phyloP scores from a whole-genome alignment of 805 yeast genomes.

The Ogataea zsoltii region DNA sequence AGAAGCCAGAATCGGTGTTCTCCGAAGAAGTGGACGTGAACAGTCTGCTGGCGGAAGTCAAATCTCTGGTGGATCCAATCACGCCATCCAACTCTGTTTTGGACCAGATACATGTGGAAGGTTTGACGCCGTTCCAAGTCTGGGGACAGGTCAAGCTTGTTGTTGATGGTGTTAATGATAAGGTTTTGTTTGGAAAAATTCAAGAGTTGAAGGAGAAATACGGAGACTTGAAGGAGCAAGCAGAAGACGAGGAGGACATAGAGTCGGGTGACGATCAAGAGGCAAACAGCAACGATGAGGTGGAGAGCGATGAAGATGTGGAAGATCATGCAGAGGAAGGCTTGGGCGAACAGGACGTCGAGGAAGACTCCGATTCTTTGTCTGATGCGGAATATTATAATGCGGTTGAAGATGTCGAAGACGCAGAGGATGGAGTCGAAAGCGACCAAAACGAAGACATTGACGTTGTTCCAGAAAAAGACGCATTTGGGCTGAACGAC shows the following conservation, averaged over 20 bases:
- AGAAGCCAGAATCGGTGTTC: constrained; percentile 22
- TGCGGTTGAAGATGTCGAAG: constrained; percentile 17
- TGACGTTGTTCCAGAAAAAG: constrained; percentile 39
- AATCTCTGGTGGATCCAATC: constrained; percentile 59
- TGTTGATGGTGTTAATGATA: constrained; percentile 72
- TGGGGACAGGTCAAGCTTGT: constrained; percentile 92
- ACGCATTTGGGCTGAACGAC: constrained; percentile 72
- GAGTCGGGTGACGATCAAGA: constrained; percentile 14
- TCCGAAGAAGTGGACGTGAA: constrained; percentile 15
- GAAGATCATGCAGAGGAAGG: constrained; percentile 31
- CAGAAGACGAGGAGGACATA: constrained; percentile 18
- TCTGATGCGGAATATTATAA: constrained; percentile 13
- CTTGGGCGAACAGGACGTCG: constrained; percentile 26
- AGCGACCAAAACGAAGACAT: constrained; percentile 9
- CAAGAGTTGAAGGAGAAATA: constrained; percentile 46
- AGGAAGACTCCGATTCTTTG: constrained; percentile 10
- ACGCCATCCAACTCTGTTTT: constrained; percentile 51
- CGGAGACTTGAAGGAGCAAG: constrained; percentile 21
- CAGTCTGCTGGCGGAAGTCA: constrained; percentile 38
- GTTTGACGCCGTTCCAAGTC: constrained; percentile 85
- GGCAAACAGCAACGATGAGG: constrained; percentile 24
- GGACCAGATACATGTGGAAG: constrained; percentile 82
- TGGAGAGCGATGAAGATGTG: constrained; percentile 24
- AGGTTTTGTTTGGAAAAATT: constrained; percentile 56
- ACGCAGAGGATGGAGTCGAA: constrained; percentile 5